Base-by-base conservation (phyloP, 2,329 filamentous ascomycete genomes). In the Amphichorda felina region DNA sequence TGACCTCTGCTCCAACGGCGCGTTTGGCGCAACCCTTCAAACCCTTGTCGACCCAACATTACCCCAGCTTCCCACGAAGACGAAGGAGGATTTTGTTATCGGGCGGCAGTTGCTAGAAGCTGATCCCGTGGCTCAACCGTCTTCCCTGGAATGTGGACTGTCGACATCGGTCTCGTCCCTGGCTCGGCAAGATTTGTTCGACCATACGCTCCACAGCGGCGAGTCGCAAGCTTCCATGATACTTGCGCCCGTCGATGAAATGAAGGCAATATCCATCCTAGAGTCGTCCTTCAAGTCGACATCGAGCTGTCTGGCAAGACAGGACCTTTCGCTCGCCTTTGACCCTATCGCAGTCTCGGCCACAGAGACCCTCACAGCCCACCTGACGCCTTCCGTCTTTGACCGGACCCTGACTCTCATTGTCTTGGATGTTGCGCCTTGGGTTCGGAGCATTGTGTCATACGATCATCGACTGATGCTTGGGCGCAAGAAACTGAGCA, bases 361-460 rank as follows among this genome's bases (percentile, higher is more conserved):
- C 21, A 70, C 66, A 41, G 47, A 54, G 2, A 41, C 50, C 37
- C 33, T 44, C 14, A 46, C 47, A 13, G 44, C 49, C 7, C 63
- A 63, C 30, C 64, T 86, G 2, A 72, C 76, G 24, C 68, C 81
- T 0, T 88, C 84, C 0, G 75, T 81, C 1, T 86, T 94, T 44
- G 86, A 94, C 47, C 75, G 82, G 30, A 75, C 76, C 0, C 61
- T 82, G 46, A 54, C 57, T 1, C 63, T 79, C 15, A 74, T 94
- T 22, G 68, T 73, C 0, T 61, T 79, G 10, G 91, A 98, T 43
- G 65, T 96, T 2, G 88, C 87, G 0, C 91, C 93, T 0, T 96
- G 85, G 53, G 73, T 96, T n/a, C 82, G 93, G 9, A 69, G 71
- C 26, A 96, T 98, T 40, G 77, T 89, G 2, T 68, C 77, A 0